phyloP scores from a whole-genome alignment of 768 basidiomycete species.

The Suillus subluteus region DNA sequence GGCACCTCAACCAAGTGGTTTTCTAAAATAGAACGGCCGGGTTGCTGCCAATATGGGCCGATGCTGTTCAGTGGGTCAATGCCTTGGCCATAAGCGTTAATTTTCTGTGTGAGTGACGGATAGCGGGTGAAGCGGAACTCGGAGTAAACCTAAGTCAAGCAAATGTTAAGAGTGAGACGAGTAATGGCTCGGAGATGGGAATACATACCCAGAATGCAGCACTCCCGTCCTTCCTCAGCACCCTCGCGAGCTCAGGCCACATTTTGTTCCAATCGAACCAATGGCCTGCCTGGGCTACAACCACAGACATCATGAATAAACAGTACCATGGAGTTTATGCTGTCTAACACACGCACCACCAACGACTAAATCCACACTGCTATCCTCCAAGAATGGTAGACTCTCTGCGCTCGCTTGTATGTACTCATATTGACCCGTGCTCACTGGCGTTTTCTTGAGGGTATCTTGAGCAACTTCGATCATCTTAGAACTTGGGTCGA shows the following conservation, averaged over 20 bases:
- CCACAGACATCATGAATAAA: neutral
- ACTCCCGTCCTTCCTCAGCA: constrained; percentile 63
- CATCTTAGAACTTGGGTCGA: constrained; percentile 82
- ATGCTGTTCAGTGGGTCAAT: constrained; percentile 51
- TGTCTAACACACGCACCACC: constrained; percentile 49
- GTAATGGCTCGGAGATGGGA: neutral
- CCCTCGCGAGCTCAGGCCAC: constrained; percentile 68
- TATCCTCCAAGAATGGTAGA: constrained; percentile 49
- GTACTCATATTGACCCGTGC: constrained; percentile 35
- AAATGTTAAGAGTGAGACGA: neutral
- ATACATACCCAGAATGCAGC: constrained; percentile 72
- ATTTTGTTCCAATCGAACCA: constrained; percentile 79
- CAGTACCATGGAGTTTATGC: neutral
- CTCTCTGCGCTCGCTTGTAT: constrained; percentile 55
- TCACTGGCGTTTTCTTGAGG: constrained; percentile 21
- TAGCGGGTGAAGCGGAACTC: constrained; percentile 67
- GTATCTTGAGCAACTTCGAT: constrained; percentile 51
- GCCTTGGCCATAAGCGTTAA: constrained; percentile 64
- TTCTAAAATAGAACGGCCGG: constrained; percentile 75
- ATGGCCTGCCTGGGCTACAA: constrained; percentile 73
- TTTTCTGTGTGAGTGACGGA: constrained; percentile 60
- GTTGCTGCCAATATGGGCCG: constrained; percentile 77
- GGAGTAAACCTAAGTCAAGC: constrained; percentile 53
- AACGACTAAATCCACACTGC: constrained; percentile 66
- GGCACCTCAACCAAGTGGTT: constrained; percentile 72